A percentile compares a stretch with the other conserved stretches of the same genome.
These are phyloP conservation scores for Blastomyces parvus DNA, from an alignment of 2,329 filamentous ascomycete genomes.

Conservation along the genomic window DNA sequence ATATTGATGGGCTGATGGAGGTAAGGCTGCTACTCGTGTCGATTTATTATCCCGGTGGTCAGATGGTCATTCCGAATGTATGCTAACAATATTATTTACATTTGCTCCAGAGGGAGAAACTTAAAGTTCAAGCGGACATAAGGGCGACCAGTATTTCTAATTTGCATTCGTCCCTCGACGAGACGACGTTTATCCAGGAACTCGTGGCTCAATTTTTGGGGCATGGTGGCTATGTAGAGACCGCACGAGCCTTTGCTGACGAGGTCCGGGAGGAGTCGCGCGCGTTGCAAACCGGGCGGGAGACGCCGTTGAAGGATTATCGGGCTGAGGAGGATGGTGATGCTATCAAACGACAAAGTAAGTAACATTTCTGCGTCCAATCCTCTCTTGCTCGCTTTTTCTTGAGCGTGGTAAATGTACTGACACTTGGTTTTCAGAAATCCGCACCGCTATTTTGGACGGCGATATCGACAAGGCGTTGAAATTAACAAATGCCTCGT, in stretches of 20 bases:
- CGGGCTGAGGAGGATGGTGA: slow-evolving; percentile 73
- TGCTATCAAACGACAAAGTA: slow-evolving; percentile 74
- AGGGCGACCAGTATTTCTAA: slow-evolving; percentile 47
- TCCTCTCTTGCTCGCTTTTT: background rate
- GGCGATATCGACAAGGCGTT: slow-evolving; percentile 87
- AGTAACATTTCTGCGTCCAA: slow-evolving; percentile 44
- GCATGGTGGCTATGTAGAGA: slow-evolving; percentile 92
- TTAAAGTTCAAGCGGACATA: slow-evolving; percentile 53
- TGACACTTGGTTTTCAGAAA: slow-evolving; percentile 46
- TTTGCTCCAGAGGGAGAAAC: slow-evolving; percentile 48
- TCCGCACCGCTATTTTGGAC: slow-evolving; percentile 75
- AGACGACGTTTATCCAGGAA: slow-evolving; percentile 71
- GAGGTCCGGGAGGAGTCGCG: slow-evolving; percentile 68
- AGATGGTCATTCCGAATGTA: background rate
- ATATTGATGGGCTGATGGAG: slow-evolving; percentile 79
- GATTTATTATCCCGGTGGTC: background rate
- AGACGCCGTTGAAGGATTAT: slow-evolving; percentile 46
- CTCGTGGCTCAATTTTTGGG: slow-evolving; percentile 81
- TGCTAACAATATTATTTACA: background rate
- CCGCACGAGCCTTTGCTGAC: slow-evolving; percentile 74
- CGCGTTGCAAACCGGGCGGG: slow-evolving; percentile 53
- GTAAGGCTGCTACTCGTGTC: slow-evolving; percentile 42
- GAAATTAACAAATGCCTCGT: slow-evolving; percentile 68
- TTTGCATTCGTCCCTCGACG: slow-evolving; percentile 56
- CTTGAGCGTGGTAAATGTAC: background rate